Evolutionary conservation across 257 asterid species (phyloP), one percentile per base, ranked within the genome.

Genomic region (Verbena officinalis): DNA sequence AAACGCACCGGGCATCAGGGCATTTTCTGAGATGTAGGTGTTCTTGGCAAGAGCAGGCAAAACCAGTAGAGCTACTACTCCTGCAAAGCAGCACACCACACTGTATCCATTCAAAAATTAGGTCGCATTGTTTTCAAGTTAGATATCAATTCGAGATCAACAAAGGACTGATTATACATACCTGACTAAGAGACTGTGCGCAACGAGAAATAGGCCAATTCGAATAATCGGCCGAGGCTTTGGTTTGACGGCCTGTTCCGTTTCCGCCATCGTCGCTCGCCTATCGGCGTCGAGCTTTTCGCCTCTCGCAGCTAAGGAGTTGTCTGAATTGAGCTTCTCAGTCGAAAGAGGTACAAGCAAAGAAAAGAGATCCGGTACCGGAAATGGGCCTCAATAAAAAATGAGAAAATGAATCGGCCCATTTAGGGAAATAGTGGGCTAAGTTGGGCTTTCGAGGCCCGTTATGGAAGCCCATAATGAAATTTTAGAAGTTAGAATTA

Each of bases 21-120:
- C 97, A 71, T 94, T 94, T 77, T 94, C 99, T 19, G 96, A 88
- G 42, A 90, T 73, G 73, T 90, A 90, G 33, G 97, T 88, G 82
- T 75, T 90, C 83, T 86, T 94, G 68, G 97, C 96, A 24, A 90
- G 96, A 79, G 81, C 77, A 15, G 99, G 97, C 79, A 94, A 75
- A 30, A 90, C 79, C 16, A 94, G 73, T 24, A 94, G 96, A 55
- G 95, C 82, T 21, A 87, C 22, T 65, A 90, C 68, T 55, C 95
- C 99, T 27, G 96, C 96, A 34, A 73, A 60, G 73, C 87, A 86
- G 77, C 96, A 88, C 43, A 85, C 63, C 55, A 88, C 77, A 54
- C 99, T 94, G 96, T 15, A 70, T 42, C 52, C 59, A 61, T n/a
- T 58, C 11, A 55, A 74, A 62, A 68, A 60, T 20, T 33, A 69